Evolutionary conservation across 2,329 filamentous ascomycete genomes (phyloP).

Genomic region (Colletotrichum navitas): DNA sequence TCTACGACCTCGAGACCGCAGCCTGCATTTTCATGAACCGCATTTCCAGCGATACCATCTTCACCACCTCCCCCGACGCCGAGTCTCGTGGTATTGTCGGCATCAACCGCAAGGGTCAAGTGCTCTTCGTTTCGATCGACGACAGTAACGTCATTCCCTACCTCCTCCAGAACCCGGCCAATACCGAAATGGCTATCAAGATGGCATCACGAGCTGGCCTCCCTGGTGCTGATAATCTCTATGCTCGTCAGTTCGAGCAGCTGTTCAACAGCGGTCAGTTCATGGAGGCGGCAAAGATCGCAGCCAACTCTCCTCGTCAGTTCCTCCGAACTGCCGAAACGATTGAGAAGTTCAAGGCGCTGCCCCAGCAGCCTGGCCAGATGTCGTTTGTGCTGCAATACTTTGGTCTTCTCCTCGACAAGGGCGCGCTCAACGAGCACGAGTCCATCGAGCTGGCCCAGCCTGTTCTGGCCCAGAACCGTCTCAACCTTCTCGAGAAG

Average conservation of each 20-base stretch:
- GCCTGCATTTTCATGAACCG: constrained; percentile 99
- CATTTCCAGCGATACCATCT: constrained; percentile 99
- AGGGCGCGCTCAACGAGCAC: constrained; percentile 91
- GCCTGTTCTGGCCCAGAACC: constrained; percentile 91
- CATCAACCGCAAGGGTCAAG: constrained; percentile 98
- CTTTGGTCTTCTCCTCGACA: constrained; percentile 96
- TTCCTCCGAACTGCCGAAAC: constrained; percentile 95
- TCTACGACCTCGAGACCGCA: constrained; percentile 97
- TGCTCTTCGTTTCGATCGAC: constrained; percentile 92
- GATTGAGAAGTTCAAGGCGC: constrained; percentile 93
- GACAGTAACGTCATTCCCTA: constrained; percentile 94
- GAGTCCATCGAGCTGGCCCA: constrained; percentile 95
- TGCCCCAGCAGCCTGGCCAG: constrained; percentile 84
- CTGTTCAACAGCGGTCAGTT: constrained; percentile 85
- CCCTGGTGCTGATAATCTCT: constrained; percentile 93
- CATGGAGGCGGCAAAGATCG: constrained; percentile 91
- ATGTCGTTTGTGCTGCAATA: constrained; percentile 97
- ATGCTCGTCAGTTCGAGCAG: constrained; percentile 92
- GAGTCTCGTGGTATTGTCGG: constrained; percentile 90
- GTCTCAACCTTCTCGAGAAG: constrained; percentile 96
- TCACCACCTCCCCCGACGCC: constrained; percentile 88
- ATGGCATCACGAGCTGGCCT: constrained; percentile 94
- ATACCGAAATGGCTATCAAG: constrained; percentile 93
- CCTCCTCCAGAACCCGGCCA: constrained; percentile 95
- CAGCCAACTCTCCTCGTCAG: constrained; percentile 94